Percentiles rank a stretch among this genome's conserved stretches.
These are phyloP conservation scores for Dactylis glomerata DNA, from an alignment of 176 grass and related monocot genomes.

Conservation along the genomic window DNA sequence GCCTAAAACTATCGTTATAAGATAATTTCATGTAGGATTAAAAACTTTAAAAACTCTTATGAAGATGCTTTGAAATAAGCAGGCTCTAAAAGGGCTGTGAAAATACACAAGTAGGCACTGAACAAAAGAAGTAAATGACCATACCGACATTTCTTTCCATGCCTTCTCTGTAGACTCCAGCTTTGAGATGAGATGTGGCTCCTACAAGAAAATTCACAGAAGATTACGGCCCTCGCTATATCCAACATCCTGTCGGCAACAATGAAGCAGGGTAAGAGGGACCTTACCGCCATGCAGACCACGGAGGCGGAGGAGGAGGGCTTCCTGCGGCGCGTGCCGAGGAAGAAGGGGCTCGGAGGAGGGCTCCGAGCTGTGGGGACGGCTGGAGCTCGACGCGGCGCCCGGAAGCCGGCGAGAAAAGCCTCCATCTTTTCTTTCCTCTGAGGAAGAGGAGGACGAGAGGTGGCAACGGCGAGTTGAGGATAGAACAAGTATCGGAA, in stretches of 20 bases:
- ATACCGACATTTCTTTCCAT: conserved; percentile 95
- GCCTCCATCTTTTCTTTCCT: conserved; percentile 47
- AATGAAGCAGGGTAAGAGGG: background rate
- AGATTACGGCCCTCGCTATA: background rate
- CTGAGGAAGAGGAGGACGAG: background rate
- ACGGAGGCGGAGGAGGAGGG: conserved; percentile 31
- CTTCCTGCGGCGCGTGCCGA: conserved; percentile 28
- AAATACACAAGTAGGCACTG: background rate
- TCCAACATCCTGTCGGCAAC: background rate
- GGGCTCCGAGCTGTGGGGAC: background rate
- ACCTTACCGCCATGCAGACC: conserved; percentile 83
- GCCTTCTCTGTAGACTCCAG: conserved; percentile 84
- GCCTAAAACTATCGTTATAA: background rate
- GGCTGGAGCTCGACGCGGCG: conserved; percentile 35
- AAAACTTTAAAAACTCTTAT: background rate
- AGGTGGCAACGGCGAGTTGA: conserved; percentile 8
- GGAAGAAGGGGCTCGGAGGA: background rate
- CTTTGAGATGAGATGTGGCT: conserved; percentile 84
- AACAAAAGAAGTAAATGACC: conserved; percentile 25
- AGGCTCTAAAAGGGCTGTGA: background rate
- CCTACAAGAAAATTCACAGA: conserved; percentile 32
- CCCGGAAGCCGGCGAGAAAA: conserved; percentile 55
- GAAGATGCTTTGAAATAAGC: background rate
- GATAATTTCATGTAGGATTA: background rate
- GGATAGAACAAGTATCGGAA: background rate